Conservation (phyloP, 75 land plant genomes). For the Cryptomeria japonica region DNA sequence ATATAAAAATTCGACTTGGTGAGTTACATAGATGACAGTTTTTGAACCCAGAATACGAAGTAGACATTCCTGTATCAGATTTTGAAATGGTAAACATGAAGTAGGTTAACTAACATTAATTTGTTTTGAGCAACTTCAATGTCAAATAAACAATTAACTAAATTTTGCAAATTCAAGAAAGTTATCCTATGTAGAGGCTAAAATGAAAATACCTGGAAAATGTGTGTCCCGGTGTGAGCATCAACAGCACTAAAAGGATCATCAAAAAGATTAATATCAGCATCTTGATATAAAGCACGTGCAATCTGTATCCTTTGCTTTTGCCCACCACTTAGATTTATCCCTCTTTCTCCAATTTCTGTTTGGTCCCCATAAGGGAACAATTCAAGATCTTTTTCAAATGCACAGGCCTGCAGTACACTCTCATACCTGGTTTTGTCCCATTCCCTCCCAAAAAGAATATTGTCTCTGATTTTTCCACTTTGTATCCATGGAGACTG, state of each 20-base stretch:
- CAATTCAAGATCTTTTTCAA: constrained; percentile 71
- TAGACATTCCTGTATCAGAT: constrained; percentile 65
- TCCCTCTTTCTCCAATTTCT: too few species aligned
- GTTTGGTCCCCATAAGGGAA: too few species aligned
- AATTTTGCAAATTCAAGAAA: background rate
- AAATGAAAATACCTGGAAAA: too few species aligned
- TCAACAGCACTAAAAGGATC: constrained; percentile 97
- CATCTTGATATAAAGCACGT: too few species aligned
- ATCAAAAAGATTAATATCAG: constrained; percentile 42
- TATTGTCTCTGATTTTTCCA: constrained; percentile 41
- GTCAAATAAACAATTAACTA: background rate
- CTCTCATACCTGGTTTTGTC: constrained; percentile 36
- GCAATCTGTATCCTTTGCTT: too few species aligned
- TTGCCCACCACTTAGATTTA: too few species aligned
- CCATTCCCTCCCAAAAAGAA: constrained; percentile 36
- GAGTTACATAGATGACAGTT: constrained; percentile 80
- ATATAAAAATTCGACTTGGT: constrained; percentile 71
- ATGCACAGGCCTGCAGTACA: constrained; percentile 67
- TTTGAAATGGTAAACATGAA: background rate
- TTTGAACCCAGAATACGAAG: constrained; percentile 53
- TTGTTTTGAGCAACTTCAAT: background rate
- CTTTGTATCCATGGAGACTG: constrained; percentile 48
- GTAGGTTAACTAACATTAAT: background rate
- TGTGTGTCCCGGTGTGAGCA: constrained; percentile 83
- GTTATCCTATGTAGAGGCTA: too few species aligned